These are phyloP conservation scores for Mesembryanthemum crystallinum DNA, from an alignment of 148 eudicot species.

Conservation along the genomic window DNA sequence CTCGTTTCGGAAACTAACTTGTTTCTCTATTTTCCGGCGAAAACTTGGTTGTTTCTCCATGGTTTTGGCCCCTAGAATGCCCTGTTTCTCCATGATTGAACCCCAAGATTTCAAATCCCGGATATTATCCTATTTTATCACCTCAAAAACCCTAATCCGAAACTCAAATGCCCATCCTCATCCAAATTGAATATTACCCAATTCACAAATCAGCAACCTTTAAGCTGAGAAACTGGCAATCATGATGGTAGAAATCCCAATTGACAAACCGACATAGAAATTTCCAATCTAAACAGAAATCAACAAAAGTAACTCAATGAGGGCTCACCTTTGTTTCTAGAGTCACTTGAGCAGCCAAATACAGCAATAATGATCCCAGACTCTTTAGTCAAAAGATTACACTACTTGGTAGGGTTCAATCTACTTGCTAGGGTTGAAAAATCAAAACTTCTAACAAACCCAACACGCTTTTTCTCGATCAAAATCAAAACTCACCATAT, in stretches of 20 bases:
- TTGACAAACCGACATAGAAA: conserved; percentile 9
- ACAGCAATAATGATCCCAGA: conserved; percentile 14
- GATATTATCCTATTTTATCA: not conserved
- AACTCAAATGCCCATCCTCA: conserved; percentile 1
- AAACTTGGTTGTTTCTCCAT: conserved; percentile 26
- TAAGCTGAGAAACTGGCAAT: not conserved
- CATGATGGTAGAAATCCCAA: conserved; percentile 17
- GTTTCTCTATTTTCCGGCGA: conserved; percentile 27
- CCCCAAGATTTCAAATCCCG: conserved; percentile 14
- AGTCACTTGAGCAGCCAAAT: conserved; percentile 15
- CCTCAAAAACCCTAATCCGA: conserved; percentile 14
- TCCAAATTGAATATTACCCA: conserved; percentile 20
- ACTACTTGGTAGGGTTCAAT: conserved; percentile 12
- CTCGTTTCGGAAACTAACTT: conserved; percentile 32
- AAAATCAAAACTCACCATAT: not conserved
- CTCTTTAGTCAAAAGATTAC: conserved; percentile 23
- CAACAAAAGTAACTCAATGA: not conserved
- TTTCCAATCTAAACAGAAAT: not conserved
- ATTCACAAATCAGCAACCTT: conserved; percentile 13
- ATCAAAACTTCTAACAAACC: conserved; percentile 4
- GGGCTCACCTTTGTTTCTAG: conserved; percentile 4
- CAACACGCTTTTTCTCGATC: not conserved
- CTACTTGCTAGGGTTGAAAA: not conserved
- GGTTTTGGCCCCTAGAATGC: conserved; percentile 17
- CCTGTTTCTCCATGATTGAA: conserved; percentile 30